Evolutionary conservation across 345 rosid genomes (phyloP).

Genomic region (Eucalyptus cladocalyx): DNA sequence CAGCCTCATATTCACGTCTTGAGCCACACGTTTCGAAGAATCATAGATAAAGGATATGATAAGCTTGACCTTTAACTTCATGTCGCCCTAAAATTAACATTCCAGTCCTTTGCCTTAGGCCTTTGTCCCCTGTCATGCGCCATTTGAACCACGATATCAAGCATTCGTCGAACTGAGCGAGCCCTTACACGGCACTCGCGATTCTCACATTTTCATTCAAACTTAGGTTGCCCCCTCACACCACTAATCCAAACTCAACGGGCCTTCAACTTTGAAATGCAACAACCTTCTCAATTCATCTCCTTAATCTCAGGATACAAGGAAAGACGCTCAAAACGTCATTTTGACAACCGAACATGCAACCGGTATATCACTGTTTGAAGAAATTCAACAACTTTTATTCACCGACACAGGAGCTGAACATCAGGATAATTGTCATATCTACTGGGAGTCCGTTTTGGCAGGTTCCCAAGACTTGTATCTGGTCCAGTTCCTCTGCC

Average conservation of each 20-base stretch:
- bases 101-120: not conserved
- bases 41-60: not conserved
- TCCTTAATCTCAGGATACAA: not conserved
- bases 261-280: not conserved
- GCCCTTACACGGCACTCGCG: not conserved
- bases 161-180: not conserved
- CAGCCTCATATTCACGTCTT: not conserved
- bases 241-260: not conserved
- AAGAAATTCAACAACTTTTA: not conserved
- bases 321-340: not conserved
- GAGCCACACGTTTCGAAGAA: not conserved
- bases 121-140: not conserved
- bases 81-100: not conserved
- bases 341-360: not conserved
- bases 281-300: not conserved
- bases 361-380: not conserved
- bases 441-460: conserved; percentile 22
- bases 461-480: conserved; percentile 87
- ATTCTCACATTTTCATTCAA: not conserved
- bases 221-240: not conserved
- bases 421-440: not conserved
- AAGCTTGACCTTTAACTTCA: not conserved
- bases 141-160: not conserved
- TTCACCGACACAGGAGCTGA: not conserved
- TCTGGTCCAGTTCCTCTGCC: conserved; percentile 90